phyloP scores from a whole-genome alignment of 371 early-diverging fungal genomes.

The Mucor lusitanicus region DNA sequence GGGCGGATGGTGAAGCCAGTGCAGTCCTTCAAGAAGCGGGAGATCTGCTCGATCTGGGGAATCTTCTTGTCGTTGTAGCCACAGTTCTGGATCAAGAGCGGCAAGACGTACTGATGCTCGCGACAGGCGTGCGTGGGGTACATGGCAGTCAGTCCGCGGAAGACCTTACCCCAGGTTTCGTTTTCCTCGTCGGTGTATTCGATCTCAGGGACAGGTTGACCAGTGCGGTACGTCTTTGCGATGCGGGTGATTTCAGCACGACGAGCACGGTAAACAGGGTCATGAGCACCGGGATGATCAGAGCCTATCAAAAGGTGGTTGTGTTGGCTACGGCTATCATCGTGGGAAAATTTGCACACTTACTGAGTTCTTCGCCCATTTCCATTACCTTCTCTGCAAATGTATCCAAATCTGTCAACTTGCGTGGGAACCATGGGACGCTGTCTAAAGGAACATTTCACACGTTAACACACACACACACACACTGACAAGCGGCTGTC shows the following conservation, averaged over 20 bases:
- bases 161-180: conserved; percentile 88
- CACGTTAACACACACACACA: conserved; percentile 8
- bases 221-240: conserved; percentile 85
- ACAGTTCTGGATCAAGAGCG: conserved; percentile 91
- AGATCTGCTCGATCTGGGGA: conserved; percentile 91
- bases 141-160: conserved; percentile 72
- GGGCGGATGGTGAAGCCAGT: conserved; percentile 96
- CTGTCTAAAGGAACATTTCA: conserved; percentile 31
- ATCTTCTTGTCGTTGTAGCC: conserved; percentile 84
- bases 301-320: conserved; percentile 50
- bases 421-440: conserved; percentile 95
- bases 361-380: conserved; percentile 87
- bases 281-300: conserved; percentile 95
- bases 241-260: conserved; percentile 85
- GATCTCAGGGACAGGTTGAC: conserved; percentile 82
- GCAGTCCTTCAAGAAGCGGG: conserved; percentile 93
- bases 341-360: conserved; percentile 11
- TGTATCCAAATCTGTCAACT: conserved; percentile 88
- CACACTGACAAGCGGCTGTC: not conserved
- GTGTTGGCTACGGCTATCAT: not conserved
- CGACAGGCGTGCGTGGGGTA: conserved; percentile 90
- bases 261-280: conserved; percentile 83
- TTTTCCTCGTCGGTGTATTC: conserved; percentile 84
- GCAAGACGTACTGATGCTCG: conserved; percentile 90
- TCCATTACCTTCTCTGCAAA: conserved; percentile 93